Evolutionary conservation across 2,329 filamentous ascomycete species (phyloP), one percentile per base, ranked within the genome.

Genomic region (Thielaviopsis populi): DNA sequence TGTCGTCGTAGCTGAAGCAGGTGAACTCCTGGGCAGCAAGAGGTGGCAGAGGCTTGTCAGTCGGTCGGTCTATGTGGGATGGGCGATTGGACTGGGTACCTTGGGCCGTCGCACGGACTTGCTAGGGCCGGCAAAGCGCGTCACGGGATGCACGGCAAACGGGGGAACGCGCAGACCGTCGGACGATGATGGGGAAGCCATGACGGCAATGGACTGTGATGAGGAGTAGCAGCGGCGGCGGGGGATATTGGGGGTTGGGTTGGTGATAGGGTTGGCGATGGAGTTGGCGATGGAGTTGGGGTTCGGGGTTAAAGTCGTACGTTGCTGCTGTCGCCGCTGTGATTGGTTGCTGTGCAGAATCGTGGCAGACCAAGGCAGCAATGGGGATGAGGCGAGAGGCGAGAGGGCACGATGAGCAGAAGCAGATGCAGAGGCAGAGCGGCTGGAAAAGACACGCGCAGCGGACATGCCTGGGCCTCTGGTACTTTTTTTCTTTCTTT

Each of bases 1-100:
- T 78, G 54, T 91, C 83, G 72, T 97, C 89, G 74, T 94, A 97
- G 8, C 92, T 97, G 75, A 97, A 99, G 74, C 81, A 90, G 3
- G 92, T 83, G 68, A 99, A 88, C 77, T 99, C 94, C 86, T 92
- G 59, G 6, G 30, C 46, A 15, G 11, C 46, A 3, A 50, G 46
- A 24, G 30, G 37, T 2, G 33, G 4, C n/a, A 11, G 8, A 7
- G 30, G 30, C 3, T 33, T 54, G 59, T 65, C 50, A 65, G 59
- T 19, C 7, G 43, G n/a, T 7, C 22, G 37, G 13, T 11, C n/a
- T 22, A 11, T 33, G 13, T 19, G 1, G 24, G 15, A 1, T 11
- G 27, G 24, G 41, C 11, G 13, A 24, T 3, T 6, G 15, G 50
- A 24, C 46, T 37, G 5, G 33, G 33, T 37, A 87, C 88, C 76